Evolutionary conservation across 2,329 filamentous ascomycete genomes (phyloP), one percentile per base, ranked within the genome.

Genomic region (Diaporthe nobilis): DNA sequence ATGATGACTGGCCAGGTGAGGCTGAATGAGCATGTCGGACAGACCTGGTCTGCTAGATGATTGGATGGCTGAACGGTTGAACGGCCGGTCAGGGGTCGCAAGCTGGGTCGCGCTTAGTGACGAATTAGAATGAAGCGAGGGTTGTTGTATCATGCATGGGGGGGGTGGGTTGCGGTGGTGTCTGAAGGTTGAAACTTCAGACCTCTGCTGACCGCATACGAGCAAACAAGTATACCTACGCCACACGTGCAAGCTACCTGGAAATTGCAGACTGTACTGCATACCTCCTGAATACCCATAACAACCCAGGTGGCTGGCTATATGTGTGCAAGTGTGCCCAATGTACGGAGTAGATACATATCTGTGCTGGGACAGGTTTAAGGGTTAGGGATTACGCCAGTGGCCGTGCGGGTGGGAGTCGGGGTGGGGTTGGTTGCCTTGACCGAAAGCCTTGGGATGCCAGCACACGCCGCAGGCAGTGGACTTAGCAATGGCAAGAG

Each of bases 1-100:
- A 55, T 65, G 70, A 63, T 71, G 60, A 51, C 57, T 63, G 44
- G 42, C n/a, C 53, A 37, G 71, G 71, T 51, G 68, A 77, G 73
- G 75, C 68, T 77, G 61, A 58, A 72, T n/a, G 57, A 53, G 60
- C 34, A 73, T n/a, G 55, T 58, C 51, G 61, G 51, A 47, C 31
- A 49, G 10, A 15, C 37, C 51, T 49, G 51, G 51, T 10, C 44
- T 31, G 57, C 58, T 49, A 34, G 17, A 61, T 34, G 68, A 22
- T 47, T 58, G 51, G 72, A 34, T 17, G 57, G 73, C 31, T 37
- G 63, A 39, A 37, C 44, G 44, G 63, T 51, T 51, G 44, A 9
- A 67, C 63, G 47, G 63, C 63, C 51, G 63, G 28, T 53, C 63
- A 68, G 63, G 63, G 68, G 61, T 60, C 44, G n/a, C 34, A 25